Base-by-base conservation (phyloP, 805 yeast species). In the Candida pini region DNA sequence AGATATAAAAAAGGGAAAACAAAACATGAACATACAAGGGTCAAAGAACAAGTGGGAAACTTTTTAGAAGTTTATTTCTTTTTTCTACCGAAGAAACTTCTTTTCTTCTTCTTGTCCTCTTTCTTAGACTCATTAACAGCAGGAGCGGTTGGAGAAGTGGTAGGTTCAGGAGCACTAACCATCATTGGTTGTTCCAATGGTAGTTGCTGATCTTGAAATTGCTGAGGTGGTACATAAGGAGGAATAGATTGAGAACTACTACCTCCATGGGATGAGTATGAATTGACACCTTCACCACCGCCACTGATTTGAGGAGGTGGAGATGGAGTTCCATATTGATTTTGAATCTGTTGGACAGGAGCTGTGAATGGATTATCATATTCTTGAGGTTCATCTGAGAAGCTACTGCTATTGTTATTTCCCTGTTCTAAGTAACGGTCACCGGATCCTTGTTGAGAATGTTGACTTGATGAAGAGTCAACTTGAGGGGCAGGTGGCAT, bases 71-170 rank as follows among this genome's bases (percentile, higher is more conserved):
- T 8, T 20, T 21, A 33, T 45, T 39, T 43, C 64, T 76, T 76
- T 70, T 76, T 77, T 54, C 81, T 73, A 34, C 95, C 84, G 54
- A 89, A 87, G 30, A 86, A 63, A 4, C 90, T 86, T 49, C 75
- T 71, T 72, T 81, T 84, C 58, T 69, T 66, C 58, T 64, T 51
- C 40, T 56, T 58, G 53, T 68, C 64, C 50, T 62, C 48, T 27
- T 51, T 53, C 17, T 36, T 30, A 22, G 17, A 29, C 45, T 41
- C 42, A 39, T 64, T 43, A 58, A 65, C 45, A 35, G 68, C 63
- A 56, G 81, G 80, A 37, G 79, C 81, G 17, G 54, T 53, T n/a
- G 61, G 57, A 10, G 61, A 49, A 6, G 60, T 56, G 0, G 59
- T 51, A 12, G 61, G 50, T 29, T 48, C 60, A 10, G 60, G 61